Evolutionary conservation across 2,329 filamentous ascomycete genomes (phyloP).

Genomic region (Penicillium sp.): DNA sequence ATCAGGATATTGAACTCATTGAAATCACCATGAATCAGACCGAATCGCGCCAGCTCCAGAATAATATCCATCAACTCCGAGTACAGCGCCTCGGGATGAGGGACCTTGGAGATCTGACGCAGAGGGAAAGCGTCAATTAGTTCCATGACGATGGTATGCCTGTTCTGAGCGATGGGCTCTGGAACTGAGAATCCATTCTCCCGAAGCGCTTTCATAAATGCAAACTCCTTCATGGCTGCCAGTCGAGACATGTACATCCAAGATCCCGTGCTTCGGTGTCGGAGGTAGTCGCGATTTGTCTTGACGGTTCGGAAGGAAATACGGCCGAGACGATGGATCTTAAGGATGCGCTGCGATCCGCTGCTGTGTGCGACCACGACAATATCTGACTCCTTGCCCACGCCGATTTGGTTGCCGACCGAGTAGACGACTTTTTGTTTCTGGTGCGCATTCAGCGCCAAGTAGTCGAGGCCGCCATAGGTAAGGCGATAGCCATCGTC

Average conservation of each 20-base stretch:
- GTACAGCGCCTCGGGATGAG: constrained; percentile 83
- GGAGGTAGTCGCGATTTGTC: constrained; percentile 91
- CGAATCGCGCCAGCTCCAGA: constrained; percentile 77
- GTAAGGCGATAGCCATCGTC: constrained; percentile 95
- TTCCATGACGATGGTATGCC: constrained; percentile 96
- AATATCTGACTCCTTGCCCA: constrained; percentile 97
- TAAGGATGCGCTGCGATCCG: constrained; percentile 79
- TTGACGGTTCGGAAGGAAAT: constrained; percentile 98
- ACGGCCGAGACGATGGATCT: constrained; percentile 92
- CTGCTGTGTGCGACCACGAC: constrained; percentile 83
- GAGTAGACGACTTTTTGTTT: constrained; percentile 81
- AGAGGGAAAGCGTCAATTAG: constrained; percentile 90
- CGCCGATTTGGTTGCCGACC: constrained; percentile 90
- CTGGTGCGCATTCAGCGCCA: constrained; percentile 89
- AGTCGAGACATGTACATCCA: constrained; percentile 99
- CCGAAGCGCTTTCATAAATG: constrained; percentile 85
- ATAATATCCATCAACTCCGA: constrained; percentile 88
- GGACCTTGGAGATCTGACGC: constrained; percentile 80
- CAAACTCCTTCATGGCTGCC: constrained; percentile 89
- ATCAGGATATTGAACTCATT: constrained; percentile 99
- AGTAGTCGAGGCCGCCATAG: constrained; percentile 95
- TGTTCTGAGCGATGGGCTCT: constrained; percentile 80
- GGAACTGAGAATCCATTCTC: constrained; percentile 89
- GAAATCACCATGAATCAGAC: constrained; percentile 95
- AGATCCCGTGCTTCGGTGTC: constrained; percentile 74